Evolutionary conservation across 2,329 filamentous ascomycete species (phyloP), one percentile per base, ranked within the genome.

Genomic region (Scedosporium minutisporum): DNA sequence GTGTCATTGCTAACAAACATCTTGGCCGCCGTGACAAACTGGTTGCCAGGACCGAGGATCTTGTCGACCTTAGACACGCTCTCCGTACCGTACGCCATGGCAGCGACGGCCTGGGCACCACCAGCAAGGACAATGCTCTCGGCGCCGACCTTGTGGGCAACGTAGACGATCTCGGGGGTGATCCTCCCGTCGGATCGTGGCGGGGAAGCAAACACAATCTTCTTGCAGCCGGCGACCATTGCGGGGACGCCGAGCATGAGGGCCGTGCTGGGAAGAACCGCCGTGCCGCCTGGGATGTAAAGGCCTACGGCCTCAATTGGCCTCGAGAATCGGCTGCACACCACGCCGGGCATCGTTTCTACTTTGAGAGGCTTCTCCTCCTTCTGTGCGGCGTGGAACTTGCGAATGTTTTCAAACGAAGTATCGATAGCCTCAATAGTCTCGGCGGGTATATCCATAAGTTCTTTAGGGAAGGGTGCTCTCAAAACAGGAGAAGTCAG

Each of bases 1-100:
- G 95, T 97, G 73, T 99, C 95, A 75, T 99, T 99, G 75, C 89
- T 91, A 53, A 99, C 95, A 69, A 93, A 83, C 95, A 99, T 99
- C 84, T 99, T 99, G 61, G 91, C 95, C 0, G 95, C 95, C 0
- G 95, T 99, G 48, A 99, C 95, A 72, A 97, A 99, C 75, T 97
- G 95, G 77, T 99, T 99, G 42, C 95, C 95, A 2, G 95, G 95
- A 0, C 95, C 95, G 12, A 97, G 85, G 68, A 99, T 97, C 84
- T 99, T 99, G 81, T 99, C 95, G 6, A 99, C 95, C 79, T 99
- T 99, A 74, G 82, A 90, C 60, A 99, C 86, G 68, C 87, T 93
- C 76, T 97, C 89, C 0, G 95, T 99, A 58, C 95, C 95, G 76
- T 99, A 99, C 2, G 95, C 95, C 88, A 99, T 89, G 58, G 95